A percentile compares a stretch with the other conserved stretches of the same genome.
phyloP scores from a whole-genome alignment of 2,329 filamentous ascomycete genomes.

The Aspergillus tanneri region DNA sequence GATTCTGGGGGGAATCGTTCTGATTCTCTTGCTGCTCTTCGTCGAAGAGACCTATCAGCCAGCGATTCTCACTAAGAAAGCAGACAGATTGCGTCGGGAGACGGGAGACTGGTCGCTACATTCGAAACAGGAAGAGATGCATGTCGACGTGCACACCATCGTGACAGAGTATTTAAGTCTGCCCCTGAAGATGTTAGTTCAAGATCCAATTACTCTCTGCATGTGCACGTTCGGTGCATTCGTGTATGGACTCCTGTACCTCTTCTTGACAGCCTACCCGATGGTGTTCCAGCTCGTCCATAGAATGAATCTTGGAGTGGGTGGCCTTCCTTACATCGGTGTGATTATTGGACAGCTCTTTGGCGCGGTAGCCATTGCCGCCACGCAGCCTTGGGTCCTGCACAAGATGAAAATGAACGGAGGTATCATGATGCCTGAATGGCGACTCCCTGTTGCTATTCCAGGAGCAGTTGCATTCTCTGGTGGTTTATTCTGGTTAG shows the following conservation, averaged over 20 bases:
- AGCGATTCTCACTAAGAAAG: slow-evolving; percentile 36
- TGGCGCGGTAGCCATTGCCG: slow-evolving; percentile 42
- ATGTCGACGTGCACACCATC: slow-evolving; percentile 35
- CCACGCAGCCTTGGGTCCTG: slow-evolving; percentile 40
- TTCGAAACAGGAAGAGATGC: slow-evolving; percentile 26
- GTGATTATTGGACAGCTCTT: slow-evolving; percentile 46
- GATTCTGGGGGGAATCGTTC: slow-evolving; percentile 32
- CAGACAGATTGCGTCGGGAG: slow-evolving; percentile 32
- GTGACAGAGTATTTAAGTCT: slow-evolving; percentile 39
- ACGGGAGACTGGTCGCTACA: slow-evolving; percentile 37
- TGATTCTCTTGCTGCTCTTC: slow-evolving; percentile 16
- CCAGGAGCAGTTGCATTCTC: slow-evolving; percentile 48
- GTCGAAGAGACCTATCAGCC: slow-evolving; percentile 40
- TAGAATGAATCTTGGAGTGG: slow-evolving; percentile 40
- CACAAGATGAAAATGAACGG: slow-evolving; percentile 37
- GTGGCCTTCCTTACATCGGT: slow-evolving; percentile 47
- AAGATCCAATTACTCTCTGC: slow-evolving; percentile 41
- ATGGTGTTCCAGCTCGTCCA: slow-evolving; percentile 45
- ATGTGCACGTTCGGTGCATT: slow-evolving; percentile 31
- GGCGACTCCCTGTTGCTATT: slow-evolving; percentile 49
- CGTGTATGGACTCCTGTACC: slow-evolving; percentile 45
- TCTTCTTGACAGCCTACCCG: slow-evolving; percentile 48
- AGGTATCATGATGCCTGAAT: slow-evolving; percentile 40
- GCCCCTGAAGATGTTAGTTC: slow-evolving; percentile 37
- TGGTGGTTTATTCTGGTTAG: slow-evolving; percentile 46